These are phyloP conservation scores for Nakazawaea siamensis DNA, from an alignment of 805 yeast species.

Conservation along the genomic window DNA sequence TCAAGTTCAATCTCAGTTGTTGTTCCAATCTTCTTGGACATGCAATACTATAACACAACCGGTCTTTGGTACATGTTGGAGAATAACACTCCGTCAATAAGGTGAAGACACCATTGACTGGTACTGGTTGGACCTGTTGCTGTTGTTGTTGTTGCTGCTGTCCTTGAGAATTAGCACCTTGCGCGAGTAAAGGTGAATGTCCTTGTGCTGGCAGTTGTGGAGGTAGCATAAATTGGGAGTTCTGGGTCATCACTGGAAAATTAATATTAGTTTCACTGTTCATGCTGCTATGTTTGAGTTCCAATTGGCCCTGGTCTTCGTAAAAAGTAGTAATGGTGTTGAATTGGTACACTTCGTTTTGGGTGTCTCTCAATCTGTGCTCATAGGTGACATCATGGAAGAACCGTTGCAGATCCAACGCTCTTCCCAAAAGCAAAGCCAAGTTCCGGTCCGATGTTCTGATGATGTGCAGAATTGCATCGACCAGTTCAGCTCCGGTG, in stretches of 20 bases:
- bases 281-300: slow-evolving; percentile 5
- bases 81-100: slow-evolving; percentile 91
- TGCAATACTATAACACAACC: slow-evolving; percentile 87
- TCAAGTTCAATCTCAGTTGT: slow-evolving; percentile 85
- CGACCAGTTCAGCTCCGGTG: slow-evolving; percentile 91
- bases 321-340: slow-evolving; percentile 40
- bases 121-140: slow-evolving; percentile 11
- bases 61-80: slow-evolving; percentile 88
- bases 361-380: slow-evolving; percentile 84
- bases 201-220: slow-evolving; percentile 6
- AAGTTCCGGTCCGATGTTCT: slow-evolving; percentile 87
- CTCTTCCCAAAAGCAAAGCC: slow-evolving; percentile 82
- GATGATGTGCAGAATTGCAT: slow-evolving; percentile 75
- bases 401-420: slow-evolving; percentile 88
- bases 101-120: slow-evolving; percentile 88
- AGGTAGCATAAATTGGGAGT: slow-evolving; percentile 2
- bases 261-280: slow-evolving; percentile 3
- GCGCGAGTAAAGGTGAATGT: too few relatives aligned
- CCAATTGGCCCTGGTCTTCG: slow-evolving; percentile 11
- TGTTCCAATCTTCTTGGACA: slow-evolving; percentile 95
- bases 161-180: background rate
- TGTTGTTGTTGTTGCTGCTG: slow-evolving; percentile 8
- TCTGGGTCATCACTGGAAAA: slow-evolving; percentile 2
- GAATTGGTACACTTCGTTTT: slow-evolving; percentile 81
- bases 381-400: slow-evolving; percentile 95